phyloP scores from a whole-genome alignment of 805 yeast species.

The Maudiozyma barnettii region DNA sequence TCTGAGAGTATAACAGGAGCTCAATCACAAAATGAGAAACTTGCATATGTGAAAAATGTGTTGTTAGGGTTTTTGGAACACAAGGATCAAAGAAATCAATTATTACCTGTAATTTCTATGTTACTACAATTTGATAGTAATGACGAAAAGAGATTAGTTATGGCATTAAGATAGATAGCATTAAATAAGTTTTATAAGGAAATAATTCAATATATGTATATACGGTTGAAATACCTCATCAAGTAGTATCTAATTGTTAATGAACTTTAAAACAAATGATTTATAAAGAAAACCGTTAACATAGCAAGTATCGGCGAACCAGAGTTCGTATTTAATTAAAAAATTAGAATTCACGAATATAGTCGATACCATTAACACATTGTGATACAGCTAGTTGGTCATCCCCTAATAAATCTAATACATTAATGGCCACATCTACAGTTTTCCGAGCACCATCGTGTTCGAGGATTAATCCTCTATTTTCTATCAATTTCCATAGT shows the following conservation, averaged over 20 bases:
- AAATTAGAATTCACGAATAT: constrained; percentile 33
- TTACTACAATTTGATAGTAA: constrained; percentile 55
- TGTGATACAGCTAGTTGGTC: constrained; percentile 70
- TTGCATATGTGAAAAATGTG: constrained; percentile 81
- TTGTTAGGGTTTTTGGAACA: constrained; percentile 86
- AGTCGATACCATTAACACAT: constrained; percentile 61
- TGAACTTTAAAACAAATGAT: not conserved
- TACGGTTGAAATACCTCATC: no score
- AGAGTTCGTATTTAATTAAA: no score
- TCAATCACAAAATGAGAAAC: constrained; percentile 33
- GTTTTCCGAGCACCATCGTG: constrained; percentile 70
- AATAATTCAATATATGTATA: no score
- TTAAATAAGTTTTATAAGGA: not conserved
- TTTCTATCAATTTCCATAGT: constrained; percentile 37
- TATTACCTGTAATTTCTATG: constrained; percentile 78
- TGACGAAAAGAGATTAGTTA: constrained; percentile 66
- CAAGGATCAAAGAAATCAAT: constrained; percentile 77
- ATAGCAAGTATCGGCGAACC: not conserved
- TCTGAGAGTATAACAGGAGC: not conserved
- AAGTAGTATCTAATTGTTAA: no score
- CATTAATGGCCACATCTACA: constrained; percentile 56
- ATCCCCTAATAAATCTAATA: constrained; percentile 45
- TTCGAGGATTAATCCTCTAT: constrained; percentile 67
- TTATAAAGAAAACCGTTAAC: not conserved
- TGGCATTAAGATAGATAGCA: constrained; percentile 32